These are phyloP conservation scores for Mariannaea sp. DNA, from an alignment of 2,329 filamentous ascomycete species.

Conservation along the genomic window DNA sequence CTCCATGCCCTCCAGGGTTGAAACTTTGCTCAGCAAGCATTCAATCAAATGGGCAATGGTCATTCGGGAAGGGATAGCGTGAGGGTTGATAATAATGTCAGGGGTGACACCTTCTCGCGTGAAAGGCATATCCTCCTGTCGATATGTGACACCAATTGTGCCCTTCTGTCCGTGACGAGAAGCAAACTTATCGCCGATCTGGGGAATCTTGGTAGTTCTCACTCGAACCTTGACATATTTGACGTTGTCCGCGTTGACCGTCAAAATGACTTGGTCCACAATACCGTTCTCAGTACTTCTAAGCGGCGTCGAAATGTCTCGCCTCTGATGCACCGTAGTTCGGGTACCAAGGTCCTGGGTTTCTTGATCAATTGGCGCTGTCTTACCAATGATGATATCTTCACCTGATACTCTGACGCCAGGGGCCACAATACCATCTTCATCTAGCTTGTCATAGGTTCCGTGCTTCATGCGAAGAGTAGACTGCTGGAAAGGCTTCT, in stretches of 20 bases:
- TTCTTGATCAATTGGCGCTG: constrained; percentile 90
- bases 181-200: constrained; percentile 99
- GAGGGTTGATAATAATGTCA: constrained; percentile 98
- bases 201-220: constrained; percentile 94
- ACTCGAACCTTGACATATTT: constrained; percentile 98
- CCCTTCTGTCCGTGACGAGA: constrained; percentile 99
- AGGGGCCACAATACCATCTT: constrained; percentile 92
- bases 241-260: constrained; percentile 91
- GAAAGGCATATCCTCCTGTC: constrained; percentile 99
- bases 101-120: constrained; percentile 88
- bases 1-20: constrained; percentile 89
- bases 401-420: constrained; percentile 95
- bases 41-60: constrained; percentile 99
- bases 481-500: constrained; percentile 88
- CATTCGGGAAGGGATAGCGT: constrained; percentile 99
- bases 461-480: constrained; percentile 93
- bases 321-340: constrained; percentile 86
- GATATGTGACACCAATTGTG: constrained; percentile 97
- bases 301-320: constrained; percentile 93
- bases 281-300: constrained; percentile 97
- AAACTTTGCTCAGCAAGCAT: constrained; percentile 95
- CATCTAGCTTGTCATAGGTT: constrained; percentile 96
- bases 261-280: constrained; percentile 89
- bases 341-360: constrained; percentile 92
- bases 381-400: constrained; percentile 99